Conservation (phyloP, 257 asterid genomes). For the Solanum chmielewskii region DNA sequence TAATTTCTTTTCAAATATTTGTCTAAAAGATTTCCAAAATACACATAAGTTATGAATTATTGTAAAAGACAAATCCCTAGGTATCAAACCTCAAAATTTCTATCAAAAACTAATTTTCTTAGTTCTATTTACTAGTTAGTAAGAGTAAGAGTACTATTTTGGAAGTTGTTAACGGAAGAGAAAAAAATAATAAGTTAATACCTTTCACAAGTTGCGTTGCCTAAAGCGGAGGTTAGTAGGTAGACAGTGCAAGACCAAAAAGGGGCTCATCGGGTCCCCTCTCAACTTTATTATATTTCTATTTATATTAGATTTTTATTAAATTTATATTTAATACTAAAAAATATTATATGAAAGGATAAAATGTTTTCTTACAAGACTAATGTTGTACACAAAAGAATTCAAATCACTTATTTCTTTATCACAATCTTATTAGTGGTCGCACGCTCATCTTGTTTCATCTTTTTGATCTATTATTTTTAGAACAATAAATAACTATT, state of each 20-base stretch:
- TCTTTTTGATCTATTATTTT: too few relatives aligned
- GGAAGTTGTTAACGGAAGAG: not conserved
- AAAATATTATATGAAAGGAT: too few relatives aligned
- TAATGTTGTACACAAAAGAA: rapidly evolving
- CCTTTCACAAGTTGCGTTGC: not conserved
- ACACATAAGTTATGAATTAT: not conserved
- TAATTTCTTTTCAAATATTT: not conserved
- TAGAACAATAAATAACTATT: not conserved
- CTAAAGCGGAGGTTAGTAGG: not conserved
- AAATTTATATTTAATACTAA: too few relatives aligned
- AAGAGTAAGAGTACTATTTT: rapidly evolving
- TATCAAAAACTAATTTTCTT: not conserved
- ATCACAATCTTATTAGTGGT: too few relatives aligned
- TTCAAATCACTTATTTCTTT: too few relatives aligned
- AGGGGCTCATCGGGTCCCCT: not conserved
- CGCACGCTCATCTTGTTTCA: too few relatives aligned
- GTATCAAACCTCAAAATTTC: not conserved
- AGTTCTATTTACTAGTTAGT: not conserved
- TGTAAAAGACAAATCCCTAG: not conserved
- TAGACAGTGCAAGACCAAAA: not conserved
- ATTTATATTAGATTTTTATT: too few relatives aligned
- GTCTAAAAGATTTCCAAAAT: not conserved
- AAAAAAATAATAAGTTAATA: not conserved
- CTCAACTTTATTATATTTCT: not conserved
- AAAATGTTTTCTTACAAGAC: too few relatives aligned